phyloP scores from a whole-genome alignment of 805 yeast species.

The Sugiyamaella qingdaonensis region DNA sequence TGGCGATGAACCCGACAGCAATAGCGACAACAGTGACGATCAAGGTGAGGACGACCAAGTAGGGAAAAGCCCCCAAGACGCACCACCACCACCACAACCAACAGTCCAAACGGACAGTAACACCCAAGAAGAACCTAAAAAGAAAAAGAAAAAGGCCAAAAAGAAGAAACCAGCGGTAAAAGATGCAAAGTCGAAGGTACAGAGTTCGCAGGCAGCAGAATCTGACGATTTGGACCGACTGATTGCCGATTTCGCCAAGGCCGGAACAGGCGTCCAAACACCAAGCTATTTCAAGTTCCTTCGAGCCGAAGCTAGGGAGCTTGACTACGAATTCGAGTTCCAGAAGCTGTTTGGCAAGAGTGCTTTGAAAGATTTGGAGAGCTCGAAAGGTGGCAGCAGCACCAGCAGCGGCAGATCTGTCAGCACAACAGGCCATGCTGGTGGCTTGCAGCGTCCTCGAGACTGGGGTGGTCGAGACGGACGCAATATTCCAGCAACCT shows the following conservation, averaged over 20 bases:
- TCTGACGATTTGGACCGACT: not conserved
- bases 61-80: not conserved
- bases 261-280: conserved; percentile 23
- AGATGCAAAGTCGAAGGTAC: too few relatives aligned
- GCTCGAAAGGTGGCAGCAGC: conserved; percentile 19
- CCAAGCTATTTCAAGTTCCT: conserved; percentile 35
- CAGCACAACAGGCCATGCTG: conserved; percentile 31
- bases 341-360: conserved; percentile 62
- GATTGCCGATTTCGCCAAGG: conserved; percentile 33
- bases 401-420: not conserved
- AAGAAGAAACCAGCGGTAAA: conserved; percentile 19
- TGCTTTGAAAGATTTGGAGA: conserved; percentile 27
- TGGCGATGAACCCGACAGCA: conserved; percentile 22
- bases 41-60: not conserved
- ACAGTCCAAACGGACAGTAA: not conserved
- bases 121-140: not conserved
- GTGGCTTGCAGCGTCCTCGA: conserved; percentile 47
- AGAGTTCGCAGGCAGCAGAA: not conserved
- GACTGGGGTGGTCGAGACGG: conserved; percentile 86
- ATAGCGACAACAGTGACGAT: conserved; percentile 8
- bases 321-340: conserved; percentile 77
- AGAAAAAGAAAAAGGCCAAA: conserved; percentile 18
- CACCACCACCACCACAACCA: not conserved
- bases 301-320: conserved; percentile 44
- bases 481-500: conserved; percentile 67